A percentile compares a stretch with the other conserved stretches of the same genome.
These are phyloP conservation scores for Alternaria sp. DNA, from an alignment of 2,329 filamentous ascomycete genomes.

Conservation along the genomic window DNA sequence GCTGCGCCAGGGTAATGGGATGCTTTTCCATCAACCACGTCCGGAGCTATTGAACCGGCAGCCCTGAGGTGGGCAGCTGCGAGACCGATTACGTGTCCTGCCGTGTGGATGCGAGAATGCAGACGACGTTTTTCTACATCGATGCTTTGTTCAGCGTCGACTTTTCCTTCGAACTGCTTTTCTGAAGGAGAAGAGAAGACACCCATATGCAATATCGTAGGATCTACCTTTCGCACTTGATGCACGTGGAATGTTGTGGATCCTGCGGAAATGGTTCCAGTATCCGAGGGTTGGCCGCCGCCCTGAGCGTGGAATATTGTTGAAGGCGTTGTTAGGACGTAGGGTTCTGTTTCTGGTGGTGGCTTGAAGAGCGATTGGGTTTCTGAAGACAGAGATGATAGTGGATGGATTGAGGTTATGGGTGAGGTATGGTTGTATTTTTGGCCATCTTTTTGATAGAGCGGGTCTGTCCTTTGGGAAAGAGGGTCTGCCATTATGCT, in stretches of 20 bases:
- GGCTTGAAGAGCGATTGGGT: slow-evolving; percentile 69
- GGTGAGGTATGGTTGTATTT: slow-evolving; percentile 56
- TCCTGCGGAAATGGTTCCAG: slow-evolving; percentile 63
- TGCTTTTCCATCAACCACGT: slow-evolving; percentile 74
- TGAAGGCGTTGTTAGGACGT: slow-evolving; percentile 67
- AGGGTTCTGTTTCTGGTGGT: slow-evolving; percentile 57
- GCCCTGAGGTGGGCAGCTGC: slow-evolving; percentile 70
- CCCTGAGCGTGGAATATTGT: slow-evolving; percentile 83
- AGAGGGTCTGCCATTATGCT: neutral
- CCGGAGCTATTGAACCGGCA: slow-evolving; percentile 44
- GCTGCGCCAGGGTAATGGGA: slow-evolving; percentile 75
- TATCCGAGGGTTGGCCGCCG: slow-evolving; percentile 76
- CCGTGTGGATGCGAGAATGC: slow-evolving; percentile 76
- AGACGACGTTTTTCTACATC: slow-evolving; percentile 68
- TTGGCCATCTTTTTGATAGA: slow-evolving; percentile 54
- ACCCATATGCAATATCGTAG: slow-evolving; percentile 73
- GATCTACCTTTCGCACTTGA: slow-evolving; percentile 63
- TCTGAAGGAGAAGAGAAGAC: slow-evolving; percentile 53
- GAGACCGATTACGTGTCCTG: slow-evolving; percentile 75
- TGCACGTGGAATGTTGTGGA: slow-evolving; percentile 61
- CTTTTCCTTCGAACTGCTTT: neutral
- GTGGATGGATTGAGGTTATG: slow-evolving; percentile 60
- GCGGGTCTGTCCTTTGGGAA: slow-evolving; percentile 30
- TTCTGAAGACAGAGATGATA: slow-evolving; percentile 60
- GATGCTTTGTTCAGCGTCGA: slow-evolving; percentile 49